Conservation (phyloP, 1,139 yeast species). For the Torulaspora pretoriensis region DNA sequence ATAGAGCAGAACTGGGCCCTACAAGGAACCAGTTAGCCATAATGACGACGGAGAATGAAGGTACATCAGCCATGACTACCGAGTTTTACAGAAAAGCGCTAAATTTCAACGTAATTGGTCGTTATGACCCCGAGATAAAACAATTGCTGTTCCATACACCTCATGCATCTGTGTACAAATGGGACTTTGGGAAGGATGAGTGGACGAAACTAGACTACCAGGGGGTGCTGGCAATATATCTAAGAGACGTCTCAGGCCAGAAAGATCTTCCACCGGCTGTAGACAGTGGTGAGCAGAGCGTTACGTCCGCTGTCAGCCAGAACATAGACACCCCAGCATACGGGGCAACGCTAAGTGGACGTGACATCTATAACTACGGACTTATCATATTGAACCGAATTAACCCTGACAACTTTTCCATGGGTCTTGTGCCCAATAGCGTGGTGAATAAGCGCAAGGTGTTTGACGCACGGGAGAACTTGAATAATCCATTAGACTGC, state of each 20-base stretch:
- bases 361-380: conserved; percentile 67
- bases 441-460: conserved; percentile 42
- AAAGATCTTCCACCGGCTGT: conserved; percentile 21
- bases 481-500: conserved; percentile 43
- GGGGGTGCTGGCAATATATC: conserved; percentile 78
- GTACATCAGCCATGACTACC: conserved; percentile 28
- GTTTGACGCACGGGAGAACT: conserved; percentile 41
- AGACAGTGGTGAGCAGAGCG: conserved; percentile 23
- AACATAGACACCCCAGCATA: conserved; percentile 11
- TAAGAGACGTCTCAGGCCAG: conserved; percentile 45
- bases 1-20: background rate
- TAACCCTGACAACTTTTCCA: conserved; percentile 70
- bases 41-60: conserved; percentile 12
- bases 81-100: conserved; percentile 65
- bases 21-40: background rate
- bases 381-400: conserved; percentile 70
- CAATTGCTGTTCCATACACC: conserved; percentile 72
- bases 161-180: conserved; percentile 64
- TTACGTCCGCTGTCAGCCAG: conserved; percentile 17
- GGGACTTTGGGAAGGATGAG: conserved; percentile 58
- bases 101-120: conserved; percentile 73
- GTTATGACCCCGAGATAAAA: conserved; percentile 78
- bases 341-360: conserved; percentile 27
- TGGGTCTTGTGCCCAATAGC: conserved; percentile 68
- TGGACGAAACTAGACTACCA: conserved; percentile 74